These are phyloP conservation scores for Phaseolus coccineus DNA, from an alignment of 331 rosid genomes.

Conservation along the genomic window DNA sequence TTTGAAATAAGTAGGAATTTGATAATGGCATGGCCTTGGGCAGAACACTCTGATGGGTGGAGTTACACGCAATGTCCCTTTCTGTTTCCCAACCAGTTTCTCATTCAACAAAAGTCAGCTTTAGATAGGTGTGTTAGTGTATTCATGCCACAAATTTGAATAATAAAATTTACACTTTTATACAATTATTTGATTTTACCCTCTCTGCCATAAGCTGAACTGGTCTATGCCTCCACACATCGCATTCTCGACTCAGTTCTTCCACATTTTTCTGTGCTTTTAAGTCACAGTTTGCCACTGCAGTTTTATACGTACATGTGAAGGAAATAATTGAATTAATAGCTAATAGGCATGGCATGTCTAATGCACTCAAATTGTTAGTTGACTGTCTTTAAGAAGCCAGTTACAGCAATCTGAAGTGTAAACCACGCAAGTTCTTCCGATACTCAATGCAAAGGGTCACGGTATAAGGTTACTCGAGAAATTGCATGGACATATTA, in stretches of 20 bases:
- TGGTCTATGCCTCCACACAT: neutral
- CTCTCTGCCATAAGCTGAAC: neutral
- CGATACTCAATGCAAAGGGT: neutral
- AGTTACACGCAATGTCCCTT: conserved; percentile 35
- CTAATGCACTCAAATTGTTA: neutral
- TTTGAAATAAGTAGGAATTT: conserved; percentile 15
- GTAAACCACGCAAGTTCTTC: neutral
- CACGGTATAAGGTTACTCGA: neutral
- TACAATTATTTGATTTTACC: neutral
- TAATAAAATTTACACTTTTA: neutral
- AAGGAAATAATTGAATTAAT: neutral
- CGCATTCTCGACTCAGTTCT: neutral
- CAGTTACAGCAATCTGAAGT: neutral
- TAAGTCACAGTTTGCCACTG: neutral
- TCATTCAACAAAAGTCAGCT: neutral
- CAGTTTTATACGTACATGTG: neutral
- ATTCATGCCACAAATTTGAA: neutral
- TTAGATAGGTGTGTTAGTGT: neutral
- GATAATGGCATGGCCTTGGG: neutral
- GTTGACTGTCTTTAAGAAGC: neutral
- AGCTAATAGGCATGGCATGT: neutral
- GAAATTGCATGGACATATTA: neutral
- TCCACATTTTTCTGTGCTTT: neutral
- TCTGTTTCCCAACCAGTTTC: conserved; percentile 39
- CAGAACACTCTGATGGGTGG: conserved; percentile 10